Base-by-base conservation (phyloP, 768 basidiomycete genomes). In the Podaxis sp. region DNA sequence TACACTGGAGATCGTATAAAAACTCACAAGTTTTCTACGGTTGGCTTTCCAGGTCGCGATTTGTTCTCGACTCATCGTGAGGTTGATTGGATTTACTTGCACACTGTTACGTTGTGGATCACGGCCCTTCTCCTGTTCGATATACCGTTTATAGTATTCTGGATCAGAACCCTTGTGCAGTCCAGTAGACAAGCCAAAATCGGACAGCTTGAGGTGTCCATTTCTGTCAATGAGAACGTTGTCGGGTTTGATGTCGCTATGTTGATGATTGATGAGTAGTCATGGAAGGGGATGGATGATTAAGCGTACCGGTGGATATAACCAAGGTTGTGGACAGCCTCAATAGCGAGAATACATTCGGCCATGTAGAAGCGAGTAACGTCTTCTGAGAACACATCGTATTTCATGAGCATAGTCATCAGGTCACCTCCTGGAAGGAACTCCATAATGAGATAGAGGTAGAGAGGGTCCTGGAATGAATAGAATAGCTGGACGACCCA, bases 351-450 rank as follows among this genome's bases (percentile, higher is more conserved):
- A 62, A 98, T 93, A 71, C 95, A 97, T 74, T 99, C 96, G 25
- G 96, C 96, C 86, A 99, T 97, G 74, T 99, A 99, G 76, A 99
- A 98, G 61, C 96, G 88, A 32, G 94, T 95, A 38, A 98, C 96
- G 70, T 98, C 96, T 74, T 98, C 97, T 5, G 93, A 93, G 77
- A 98, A 98, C 6, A 96, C 91, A 73, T 98, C 96, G 74, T 99
- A 98, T 75, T 98, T 98, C 89, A 99, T 99, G 67, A 99, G 79
- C 96, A 98, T 99, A 11, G 97, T 98, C 96, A 99, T 98, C 64
- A 99, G 79, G 72, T 99, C 96, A n/a, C 96, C 96, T 48, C 96
- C 96, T 38, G 86, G 85, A 47, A 87, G 79, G 66, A 84, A 84
- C 64, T 83, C 82, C 96, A 99, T 99, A 79, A 99, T 91, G 62